phyloP scores from a whole-genome alignment of 139 green algal species.

The Yamagishiella unicocca region DNA sequence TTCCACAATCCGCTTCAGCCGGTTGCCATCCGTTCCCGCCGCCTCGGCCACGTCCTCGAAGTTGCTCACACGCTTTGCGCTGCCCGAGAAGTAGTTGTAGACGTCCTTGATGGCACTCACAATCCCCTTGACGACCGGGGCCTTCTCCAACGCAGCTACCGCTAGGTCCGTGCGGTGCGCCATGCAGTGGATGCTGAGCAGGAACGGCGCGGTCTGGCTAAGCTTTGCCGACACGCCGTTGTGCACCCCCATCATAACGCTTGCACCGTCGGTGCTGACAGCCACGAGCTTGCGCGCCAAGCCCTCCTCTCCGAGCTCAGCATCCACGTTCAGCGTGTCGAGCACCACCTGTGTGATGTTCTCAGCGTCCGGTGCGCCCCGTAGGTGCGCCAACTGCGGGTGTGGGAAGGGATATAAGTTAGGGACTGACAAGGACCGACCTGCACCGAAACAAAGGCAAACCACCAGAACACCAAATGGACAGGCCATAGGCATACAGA shows the following conservation, averaged over 20 bases:
- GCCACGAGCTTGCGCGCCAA: not conserved
- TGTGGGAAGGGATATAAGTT: not conserved
- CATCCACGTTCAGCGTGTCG: not conserved
- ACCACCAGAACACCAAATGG: no score
- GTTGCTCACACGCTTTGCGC: not conserved
- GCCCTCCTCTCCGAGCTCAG: not conserved
- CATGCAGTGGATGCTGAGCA: not conserved
- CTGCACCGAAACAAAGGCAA: no score
- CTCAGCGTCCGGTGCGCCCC: not conserved
- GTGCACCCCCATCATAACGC: not conserved
- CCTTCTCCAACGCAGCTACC: not conserved
- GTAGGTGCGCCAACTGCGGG: not conserved
- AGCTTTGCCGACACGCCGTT: not conserved
- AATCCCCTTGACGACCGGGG: not conserved
- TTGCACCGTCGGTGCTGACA: not conserved
- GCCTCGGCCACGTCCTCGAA: not conserved
- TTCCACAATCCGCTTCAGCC: not conserved
- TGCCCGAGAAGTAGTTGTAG: not conserved
- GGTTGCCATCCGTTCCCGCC: not conserved
- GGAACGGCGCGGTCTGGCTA: not conserved
- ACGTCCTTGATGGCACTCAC: not conserved
- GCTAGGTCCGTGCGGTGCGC: conserved; percentile 15
- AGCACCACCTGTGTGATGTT: not conserved
- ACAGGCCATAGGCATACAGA: not conserved
- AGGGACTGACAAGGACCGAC: not conserved